Base-by-base conservation (phyloP, 805 yeast species). In the Kodamaea restingae region DNA sequence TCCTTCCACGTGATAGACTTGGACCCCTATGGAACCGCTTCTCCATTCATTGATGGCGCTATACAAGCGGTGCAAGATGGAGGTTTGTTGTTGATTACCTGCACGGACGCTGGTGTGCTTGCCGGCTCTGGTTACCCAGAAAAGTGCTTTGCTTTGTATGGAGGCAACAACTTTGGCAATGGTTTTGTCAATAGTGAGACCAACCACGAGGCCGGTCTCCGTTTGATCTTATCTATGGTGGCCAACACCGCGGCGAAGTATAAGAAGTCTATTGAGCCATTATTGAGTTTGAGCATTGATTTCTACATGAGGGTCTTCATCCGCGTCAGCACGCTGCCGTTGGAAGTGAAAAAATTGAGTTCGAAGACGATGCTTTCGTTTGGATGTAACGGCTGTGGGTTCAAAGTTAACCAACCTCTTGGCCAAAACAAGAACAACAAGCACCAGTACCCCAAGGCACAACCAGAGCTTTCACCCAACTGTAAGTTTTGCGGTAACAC, bases 51-150 rank as follows among this genome's bases (percentile, higher is more conserved):
- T 20, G 98, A 93, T 58, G 79, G 93, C 22, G 97, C 98, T 0
- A 69, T 93, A 22, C 95, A 88, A 53, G 68, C 82, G 22, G 75
- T 90, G n/a, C 76, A 75, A 35, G 88, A 90, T 49, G 90, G 82
- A 40, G 99, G 98, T 1, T 54, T 93, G 31, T 62, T 93, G 48
- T 66, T 93, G 36, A 91, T 93, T 3, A 93, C 99, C 0, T 93
- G 98, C 60, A 93, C 99, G 0, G 99, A 93, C 64, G 73, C 95
- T 11, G 95, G 95, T 0, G 96, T 93, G 1, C 70, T 93, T 39
- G 98, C 98, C 1, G 98, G 98, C 14, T 82, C 83, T 47, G 95
- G 95, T 10, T 91, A 91, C 59, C 97, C 98, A 0, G 99, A 93
- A 52, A 93, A 93, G 62, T 91, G 98, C 63, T 93, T 81, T 67